Evolutionary conservation across 306 rosid species (phyloP), one percentile per base, ranked within the genome.

Genomic region (Dalbergia cochinchinensis): DNA sequence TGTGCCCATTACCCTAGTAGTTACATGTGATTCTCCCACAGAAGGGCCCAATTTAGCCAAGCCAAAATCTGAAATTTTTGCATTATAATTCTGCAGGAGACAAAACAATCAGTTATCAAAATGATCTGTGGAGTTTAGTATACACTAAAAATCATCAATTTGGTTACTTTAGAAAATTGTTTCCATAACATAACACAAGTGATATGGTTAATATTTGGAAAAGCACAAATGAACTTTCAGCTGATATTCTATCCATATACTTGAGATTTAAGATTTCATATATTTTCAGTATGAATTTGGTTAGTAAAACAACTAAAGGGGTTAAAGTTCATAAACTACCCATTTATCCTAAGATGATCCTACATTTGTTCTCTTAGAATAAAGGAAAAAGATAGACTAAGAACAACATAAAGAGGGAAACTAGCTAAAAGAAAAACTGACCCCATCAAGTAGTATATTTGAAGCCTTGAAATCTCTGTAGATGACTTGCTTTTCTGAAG

Each of bases 401-500:
- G 26, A 83, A 51, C 51, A 63, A 68, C 65, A 60, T 18, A 20
- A 78, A 47, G 58, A 74, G 13, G 22, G 55, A 7, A 39, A 63
- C 15, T 11, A 65, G 54, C 54, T 26, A 26, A 70, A 74, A 69
- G 75, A 65, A 22, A 18, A 66, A 84, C 94, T 69, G 18, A 94
- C 99, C 92, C 33, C 84, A 54, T 95, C 98, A 7, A 95, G 97
- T 19, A 95, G 89, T 76, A 95, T 91, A 78, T 92, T 95, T 15
- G 98, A 92, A 61, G 99, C 92, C 85, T 95, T 95, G 78, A 95
- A 95, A 88, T 92, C 97, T 89, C 96, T 85, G 71, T 90, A 91
- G 66, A 95, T 95, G 62, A 92, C 85, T 78, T 89, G 81, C 48
- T 86, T 89, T 22, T 91, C 97, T 0, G 97, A 86, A 31, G 87